Evolutionary conservation across 73 alveolate genomes (phyloP).

Genomic region (Tetrahymena borealis): DNA sequence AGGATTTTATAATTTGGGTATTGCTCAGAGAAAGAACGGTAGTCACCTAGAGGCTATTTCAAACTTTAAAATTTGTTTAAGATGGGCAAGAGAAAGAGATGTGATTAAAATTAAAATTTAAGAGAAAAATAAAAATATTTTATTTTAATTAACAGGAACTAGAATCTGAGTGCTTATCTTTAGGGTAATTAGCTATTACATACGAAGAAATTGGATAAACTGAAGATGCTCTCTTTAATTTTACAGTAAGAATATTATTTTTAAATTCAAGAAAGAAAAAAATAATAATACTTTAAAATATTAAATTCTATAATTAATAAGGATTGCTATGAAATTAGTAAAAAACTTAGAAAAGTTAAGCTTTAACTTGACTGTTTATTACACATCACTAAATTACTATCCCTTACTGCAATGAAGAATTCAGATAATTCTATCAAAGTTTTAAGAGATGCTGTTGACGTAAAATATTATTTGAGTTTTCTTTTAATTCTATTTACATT

Average conservation of each 20-base stretch:
- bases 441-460: background rate
- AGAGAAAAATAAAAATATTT: background rate
- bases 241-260: background rate
- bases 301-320: too few relatives aligned
- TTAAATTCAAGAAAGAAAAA: background rate
- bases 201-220: background rate
- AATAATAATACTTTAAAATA: too few relatives aligned
- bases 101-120: slow-evolving; percentile 16
- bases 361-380: background rate
- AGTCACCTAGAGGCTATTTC: slow-evolving; percentile 61
- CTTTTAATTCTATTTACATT: background rate
- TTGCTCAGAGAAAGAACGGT: slow-evolving; percentile 77
- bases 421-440: background rate
- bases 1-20: slow-evolving; percentile 90
- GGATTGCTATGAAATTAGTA: background rate
- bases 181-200: background rate
- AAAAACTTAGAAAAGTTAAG: background rate
- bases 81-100: slow-evolving; percentile 85
- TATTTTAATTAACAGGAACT: background rate
- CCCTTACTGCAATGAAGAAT: background rate
- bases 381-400: background rate
- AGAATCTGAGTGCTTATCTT: background rate
- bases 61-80: slow-evolving; percentile 78
- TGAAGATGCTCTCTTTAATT: background rate
- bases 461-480: background rate